Conservation (phyloP, 78 protist species). For the Goniomonas avonlea region DNA sequence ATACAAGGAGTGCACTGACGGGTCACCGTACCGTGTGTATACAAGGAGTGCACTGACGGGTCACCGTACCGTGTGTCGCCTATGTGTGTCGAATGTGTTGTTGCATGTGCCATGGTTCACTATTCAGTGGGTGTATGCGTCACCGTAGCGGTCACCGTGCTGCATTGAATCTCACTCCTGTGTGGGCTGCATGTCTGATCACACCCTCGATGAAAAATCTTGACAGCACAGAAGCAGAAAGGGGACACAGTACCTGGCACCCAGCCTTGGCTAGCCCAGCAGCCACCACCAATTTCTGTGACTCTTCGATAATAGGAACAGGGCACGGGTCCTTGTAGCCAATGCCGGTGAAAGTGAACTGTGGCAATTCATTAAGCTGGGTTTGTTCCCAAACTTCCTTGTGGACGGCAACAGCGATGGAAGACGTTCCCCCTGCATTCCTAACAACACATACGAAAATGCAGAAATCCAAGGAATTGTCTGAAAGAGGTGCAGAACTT, state of each 20-base stretch:
- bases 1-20: too few relatives aligned
- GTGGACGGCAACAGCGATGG: too few relatives aligned
- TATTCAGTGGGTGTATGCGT: background rate
- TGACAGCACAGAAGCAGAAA: too few relatives aligned
- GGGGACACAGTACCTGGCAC: background rate
- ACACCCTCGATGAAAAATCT: too few relatives aligned
- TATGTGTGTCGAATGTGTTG: background rate
- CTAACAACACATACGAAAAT: too few relatives aligned
- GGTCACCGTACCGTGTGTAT: too few relatives aligned
- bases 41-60: too few relatives aligned
- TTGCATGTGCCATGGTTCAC: background rate
- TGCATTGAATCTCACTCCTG: background rate
- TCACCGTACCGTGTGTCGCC: too few relatives aligned
- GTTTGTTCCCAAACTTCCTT: too few relatives aligned
- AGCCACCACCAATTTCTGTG: slow-evolving; percentile 31
- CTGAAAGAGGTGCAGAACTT: background rate
- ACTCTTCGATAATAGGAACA: slow-evolving; percentile 43
- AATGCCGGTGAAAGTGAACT: slow-evolving; percentile 23
- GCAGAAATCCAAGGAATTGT: too few relatives aligned
- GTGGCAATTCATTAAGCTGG: background rate
- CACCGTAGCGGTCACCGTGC: background rate
- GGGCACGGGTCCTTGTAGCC: slow-evolving; percentile 47
- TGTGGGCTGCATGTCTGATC: background rate
- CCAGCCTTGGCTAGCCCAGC: background rate
- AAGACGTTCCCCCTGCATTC: too few relatives aligned